Evolutionary conservation across 2,329 filamentous ascomycete species (phyloP).

Genomic region (Penicillium sp.): DNA sequence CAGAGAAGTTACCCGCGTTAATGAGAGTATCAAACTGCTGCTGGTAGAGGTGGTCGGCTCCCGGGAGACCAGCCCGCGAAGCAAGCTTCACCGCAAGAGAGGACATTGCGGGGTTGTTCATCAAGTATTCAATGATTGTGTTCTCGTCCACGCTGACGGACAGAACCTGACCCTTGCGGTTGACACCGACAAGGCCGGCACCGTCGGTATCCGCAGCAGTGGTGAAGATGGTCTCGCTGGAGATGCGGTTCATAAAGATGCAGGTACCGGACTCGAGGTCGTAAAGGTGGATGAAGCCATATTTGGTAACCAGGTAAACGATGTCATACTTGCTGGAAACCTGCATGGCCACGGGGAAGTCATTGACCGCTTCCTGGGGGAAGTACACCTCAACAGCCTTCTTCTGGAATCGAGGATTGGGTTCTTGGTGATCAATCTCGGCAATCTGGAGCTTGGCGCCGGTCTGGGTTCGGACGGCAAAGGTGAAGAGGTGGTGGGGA

Average conservation of each 20-base stretch:
- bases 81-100: constrained; percentile 95
- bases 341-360: constrained; percentile 98
- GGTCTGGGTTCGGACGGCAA: constrained; percentile 85
- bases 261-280: constrained; percentile 93
- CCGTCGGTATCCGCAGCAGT: constrained; percentile 83
- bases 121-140: constrained; percentile 89
- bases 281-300: constrained; percentile 98
- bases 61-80: constrained; percentile 88
- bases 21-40: constrained; percentile 92
- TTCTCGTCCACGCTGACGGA: constrained; percentile 91
- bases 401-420: constrained; percentile 88
- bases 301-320: constrained; percentile 97
- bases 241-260: constrained; percentile 99
- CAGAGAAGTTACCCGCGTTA: constrained; percentile 75
- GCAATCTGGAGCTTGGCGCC: constrained; percentile 97
- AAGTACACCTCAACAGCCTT: constrained; percentile 98
- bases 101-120: constrained; percentile 93
- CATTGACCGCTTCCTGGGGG: constrained; percentile 90
- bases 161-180: constrained; percentile 95
- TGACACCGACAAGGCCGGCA: constrained; percentile 88
- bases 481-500: constrained; percentile 95
- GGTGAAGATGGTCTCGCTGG: constrained; percentile 98
- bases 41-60: constrained; percentile 89
- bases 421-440: constrained; percentile 90
- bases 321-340: constrained; percentile 96